Base-by-base conservation (phyloP, 768 basidiomycete species). In the Boletus patriciae region DNA sequence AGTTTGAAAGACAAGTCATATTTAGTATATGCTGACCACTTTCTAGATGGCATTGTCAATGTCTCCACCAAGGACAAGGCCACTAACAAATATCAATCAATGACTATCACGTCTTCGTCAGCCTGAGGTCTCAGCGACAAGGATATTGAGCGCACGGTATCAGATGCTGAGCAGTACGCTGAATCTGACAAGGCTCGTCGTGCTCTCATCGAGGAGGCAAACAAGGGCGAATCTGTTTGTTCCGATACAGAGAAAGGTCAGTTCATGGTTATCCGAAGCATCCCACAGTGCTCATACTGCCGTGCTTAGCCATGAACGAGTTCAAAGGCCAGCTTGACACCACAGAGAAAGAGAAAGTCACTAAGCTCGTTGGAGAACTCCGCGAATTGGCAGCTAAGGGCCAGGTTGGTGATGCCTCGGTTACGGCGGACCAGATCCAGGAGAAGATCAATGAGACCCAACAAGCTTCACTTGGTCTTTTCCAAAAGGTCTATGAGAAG, bases 401-500 rank as follows among this genome's bases (percentile, higher is more conserved):
- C 42, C 93, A 95, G 73, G 83, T 84, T 61, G 88, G 88, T 51
- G 95, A 97, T 66, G 81, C 82, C 13, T 83, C 82, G 38, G 76
- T 97, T 64, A 91, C 87, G 54, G 84, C 94, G 36, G 95, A 98
- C 40, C 71, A 79, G 54, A 94, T 99, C 78, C 88, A 92, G 69
- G 88, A 90, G 72, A 94, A 94, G 84, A 88, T 96, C 68, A 86
- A 81, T 72, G 93, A 94, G 77, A 93, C 94, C 6, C 96, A 98
- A 70, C 87, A 90, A 66, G 96, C 95, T 16, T 95, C 93, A 18
- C 85, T 98, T 37, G 91, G 92, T 57, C 87, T 98, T 57, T 98
- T 98, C 95, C 90, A 96, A 76, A 96, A 94, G 87, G 86, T 92
- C 15, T 94, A 95, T 71, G 92, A 94, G 82, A 96, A 96, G 84